Evolutionary conservation across 176 grass and related monocot genomes (phyloP).

Genomic region (Panicum miliaceum): DNA sequence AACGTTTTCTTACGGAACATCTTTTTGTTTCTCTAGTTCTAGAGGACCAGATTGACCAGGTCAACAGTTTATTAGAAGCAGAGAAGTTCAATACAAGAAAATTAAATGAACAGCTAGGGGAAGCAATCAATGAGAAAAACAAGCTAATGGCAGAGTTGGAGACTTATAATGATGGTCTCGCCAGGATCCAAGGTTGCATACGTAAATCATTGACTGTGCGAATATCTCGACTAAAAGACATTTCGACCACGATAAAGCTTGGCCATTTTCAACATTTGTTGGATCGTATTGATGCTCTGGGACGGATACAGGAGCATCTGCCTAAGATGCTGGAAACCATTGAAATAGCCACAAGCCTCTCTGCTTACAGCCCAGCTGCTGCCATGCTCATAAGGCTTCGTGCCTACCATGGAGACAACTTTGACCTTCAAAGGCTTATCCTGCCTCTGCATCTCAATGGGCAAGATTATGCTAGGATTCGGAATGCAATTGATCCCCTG

Average conservation of each 20-base stretch:
- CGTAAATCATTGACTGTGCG: not conserved
- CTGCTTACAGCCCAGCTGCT: constrained; percentile 3
- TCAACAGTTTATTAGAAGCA: not conserved
- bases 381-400: not conserved
- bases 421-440: constrained; percentile 23
- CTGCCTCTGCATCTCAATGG: constrained; percentile 1
- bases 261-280: constrained; percentile 29
- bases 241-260: not conserved
- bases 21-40: not conserved
- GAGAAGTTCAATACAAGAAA: not conserved
- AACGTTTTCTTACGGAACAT: not conserved
- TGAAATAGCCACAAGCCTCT: constrained; percentile 8
- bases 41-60: constrained; percentile 4
- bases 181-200: constrained; percentile 22
- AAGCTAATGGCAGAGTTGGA: not conserved
- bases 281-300: constrained; percentile 9
- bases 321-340: constrained; percentile 1
- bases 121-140: not conserved
- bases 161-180: not conserved
- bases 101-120: not conserved
- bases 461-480: not conserved
- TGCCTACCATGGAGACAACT: constrained; percentile 24
- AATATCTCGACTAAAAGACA: constrained; percentile 8
- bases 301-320: not conserved
- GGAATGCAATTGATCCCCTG: constrained; percentile 6